Conservation (phyloP, 2,329 filamentous ascomycete genomes). For the Aureobasidium sp. region DNA sequence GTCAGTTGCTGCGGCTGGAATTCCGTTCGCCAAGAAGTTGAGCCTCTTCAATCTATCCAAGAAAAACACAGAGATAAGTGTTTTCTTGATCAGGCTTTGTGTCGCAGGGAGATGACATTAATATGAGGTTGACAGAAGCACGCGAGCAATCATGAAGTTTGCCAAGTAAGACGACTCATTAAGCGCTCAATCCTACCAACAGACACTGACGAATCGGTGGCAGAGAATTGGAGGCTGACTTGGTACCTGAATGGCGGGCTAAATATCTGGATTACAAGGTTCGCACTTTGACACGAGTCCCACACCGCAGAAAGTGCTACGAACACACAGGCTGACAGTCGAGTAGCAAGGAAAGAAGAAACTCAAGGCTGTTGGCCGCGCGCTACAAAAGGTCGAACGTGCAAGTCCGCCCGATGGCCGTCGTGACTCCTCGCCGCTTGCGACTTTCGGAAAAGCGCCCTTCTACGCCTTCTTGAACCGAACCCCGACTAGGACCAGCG, state of each 20-base stretch:
- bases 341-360: slow-evolving; percentile 73
- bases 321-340: slow-evolving; percentile 11
- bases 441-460: slow-evolving; percentile 28
- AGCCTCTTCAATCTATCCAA: not conserved
- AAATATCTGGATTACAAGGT: slow-evolving; percentile 92
- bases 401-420: slow-evolving; percentile 26
- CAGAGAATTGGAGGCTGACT: slow-evolving; percentile 74
- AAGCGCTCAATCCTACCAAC: not conserved
- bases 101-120: not conserved
- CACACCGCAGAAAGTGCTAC: not conserved
- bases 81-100: not conserved
- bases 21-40: no score
- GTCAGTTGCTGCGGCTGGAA: no score
- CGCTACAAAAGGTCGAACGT: slow-evolving; percentile 56
- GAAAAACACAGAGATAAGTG: slow-evolving; percentile 1
- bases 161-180: slow-evolving; percentile 19
- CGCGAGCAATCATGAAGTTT: slow-evolving; percentile 23
- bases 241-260: slow-evolving; percentile 88
- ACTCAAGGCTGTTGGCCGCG: slow-evolving; percentile 72
- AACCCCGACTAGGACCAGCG: slow-evolving; percentile 11
- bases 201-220: slow-evolving; percentile 3
- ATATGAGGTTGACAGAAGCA: not conserved
- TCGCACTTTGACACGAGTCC: slow-evolving; percentile 15
- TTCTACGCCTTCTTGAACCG: slow-evolving; percentile 38
- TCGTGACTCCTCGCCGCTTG: slow-evolving; percentile 37